phyloP scores from a whole-genome alignment of 148 eudicot species.

The Polygonum maritimum region DNA sequence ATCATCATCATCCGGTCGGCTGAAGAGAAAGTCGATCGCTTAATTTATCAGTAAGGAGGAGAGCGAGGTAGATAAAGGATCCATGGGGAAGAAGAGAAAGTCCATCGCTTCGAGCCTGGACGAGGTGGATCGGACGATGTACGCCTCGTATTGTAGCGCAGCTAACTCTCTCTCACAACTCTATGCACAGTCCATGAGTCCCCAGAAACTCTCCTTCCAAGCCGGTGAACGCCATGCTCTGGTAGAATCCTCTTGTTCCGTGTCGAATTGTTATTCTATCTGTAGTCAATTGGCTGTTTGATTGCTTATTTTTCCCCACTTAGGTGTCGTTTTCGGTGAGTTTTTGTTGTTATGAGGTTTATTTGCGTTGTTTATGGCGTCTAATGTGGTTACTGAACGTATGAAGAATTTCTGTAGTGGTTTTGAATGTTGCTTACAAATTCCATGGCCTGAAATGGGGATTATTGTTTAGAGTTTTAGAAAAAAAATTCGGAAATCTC shows the following conservation, averaged over 20 bases:
- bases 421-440: neutral
- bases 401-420: neutral
- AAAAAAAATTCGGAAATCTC: neutral
- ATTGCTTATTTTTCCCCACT: neutral
- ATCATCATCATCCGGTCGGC: no score
- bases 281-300: neutral
- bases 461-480: neutral
- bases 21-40: no score
- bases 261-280: neutral
- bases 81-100: conserved; percentile 81
- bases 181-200: conserved; percentile 73
- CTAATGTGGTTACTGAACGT: neutral
- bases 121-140: conserved; percentile 92
- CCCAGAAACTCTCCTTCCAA: conserved; percentile 59
- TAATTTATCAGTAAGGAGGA: neutral
- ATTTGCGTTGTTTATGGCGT: neutral
- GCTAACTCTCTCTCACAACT: conserved; percentile 84
- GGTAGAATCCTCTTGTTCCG: conserved; percentile 21
- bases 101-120: conserved; percentile 63
- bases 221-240: conserved; percentile 70
- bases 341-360: neutral
- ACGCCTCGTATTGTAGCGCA: conserved; percentile 58
- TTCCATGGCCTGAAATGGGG: neutral
- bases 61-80: neutral
- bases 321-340: neutral